Conservation (phyloP, 148 eudicot species). For the Persicaria maculosa region DNA sequence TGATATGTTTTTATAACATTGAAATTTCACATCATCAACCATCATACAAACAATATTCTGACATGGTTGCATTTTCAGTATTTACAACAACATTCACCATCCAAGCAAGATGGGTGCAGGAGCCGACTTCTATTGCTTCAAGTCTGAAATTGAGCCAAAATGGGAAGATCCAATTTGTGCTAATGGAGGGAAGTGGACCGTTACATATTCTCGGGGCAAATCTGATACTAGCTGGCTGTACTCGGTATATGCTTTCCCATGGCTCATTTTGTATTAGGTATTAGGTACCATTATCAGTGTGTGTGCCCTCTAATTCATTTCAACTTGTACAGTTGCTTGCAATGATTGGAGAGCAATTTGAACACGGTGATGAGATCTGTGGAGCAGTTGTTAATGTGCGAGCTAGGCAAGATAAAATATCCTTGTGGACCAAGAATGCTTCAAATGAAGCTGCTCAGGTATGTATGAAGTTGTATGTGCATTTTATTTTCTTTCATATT, state of each 20-base stretch:
- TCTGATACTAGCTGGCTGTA: constrained; percentile 76
- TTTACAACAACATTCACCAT: constrained; percentile 68
- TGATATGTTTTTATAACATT: neutral
- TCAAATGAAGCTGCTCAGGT: constrained; percentile 94
- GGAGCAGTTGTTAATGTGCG: constrained; percentile 91
- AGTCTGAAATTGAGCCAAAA: constrained; percentile 84
- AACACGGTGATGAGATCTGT: constrained; percentile 93
- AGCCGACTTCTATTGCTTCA: constrained; percentile 79
- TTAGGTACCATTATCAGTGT: neutral
- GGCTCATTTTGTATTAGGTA: neutral
- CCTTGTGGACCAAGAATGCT: constrained; percentile 94
- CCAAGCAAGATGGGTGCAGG: constrained; percentile 75
- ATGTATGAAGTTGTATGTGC: constrained; percentile 6
- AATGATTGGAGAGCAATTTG: constrained; percentile 96
- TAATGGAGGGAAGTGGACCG: constrained; percentile 93
- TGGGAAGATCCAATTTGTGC: constrained; percentile 99
- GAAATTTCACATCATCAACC: constrained; percentile 50
- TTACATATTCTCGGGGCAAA: constrained; percentile 37
- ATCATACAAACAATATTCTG: constrained; percentile 32
- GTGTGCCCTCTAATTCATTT: constrained; percentile 7
- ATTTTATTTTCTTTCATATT: neutral
- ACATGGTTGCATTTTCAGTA: constrained; percentile 32
- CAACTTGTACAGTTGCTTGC: constrained; percentile 57
- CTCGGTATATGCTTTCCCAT: constrained; percentile 38
- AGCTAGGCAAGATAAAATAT: constrained; percentile 58